These are phyloP conservation scores for Stenocarpella maydis DNA, from an alignment of 2,329 filamentous ascomycete species.

Conservation along the genomic window DNA sequence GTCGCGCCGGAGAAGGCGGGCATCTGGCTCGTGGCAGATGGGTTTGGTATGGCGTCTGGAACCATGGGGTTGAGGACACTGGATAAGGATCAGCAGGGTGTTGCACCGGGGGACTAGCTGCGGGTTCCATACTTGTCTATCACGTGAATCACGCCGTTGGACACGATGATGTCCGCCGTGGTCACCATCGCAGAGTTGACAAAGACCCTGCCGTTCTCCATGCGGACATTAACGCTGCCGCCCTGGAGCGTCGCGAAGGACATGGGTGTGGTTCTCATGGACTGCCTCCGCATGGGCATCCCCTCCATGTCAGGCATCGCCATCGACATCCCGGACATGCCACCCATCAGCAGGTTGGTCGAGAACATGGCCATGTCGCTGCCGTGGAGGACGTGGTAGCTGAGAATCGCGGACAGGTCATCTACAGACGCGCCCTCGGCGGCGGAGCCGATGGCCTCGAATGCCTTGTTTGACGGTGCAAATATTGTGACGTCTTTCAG, in stretches of 20 bases:
- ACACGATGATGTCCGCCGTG: conserved; percentile 56
- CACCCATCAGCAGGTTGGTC: conserved; percentile 72
- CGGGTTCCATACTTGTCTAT: conserved; percentile 45
- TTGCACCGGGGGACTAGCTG: conserved; percentile 37
- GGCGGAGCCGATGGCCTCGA: conserved; percentile 45
- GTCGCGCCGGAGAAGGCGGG: conserved; percentile 43
- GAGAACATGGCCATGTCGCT: conserved; percentile 79
- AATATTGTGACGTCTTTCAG: conserved; percentile 43
- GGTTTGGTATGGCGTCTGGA: conserved; percentile 42
- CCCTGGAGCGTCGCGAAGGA: conserved; percentile 42
- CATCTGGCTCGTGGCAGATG: conserved; percentile 42
- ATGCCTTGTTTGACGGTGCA: conserved; percentile 42
- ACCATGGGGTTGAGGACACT: conserved; percentile 49
- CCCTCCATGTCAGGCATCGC: conserved; percentile 57
- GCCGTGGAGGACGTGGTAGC: conserved; percentile 45
- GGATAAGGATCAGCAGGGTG: conserved; percentile 43
- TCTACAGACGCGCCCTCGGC: conserved; percentile 42
- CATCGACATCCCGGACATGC: conserved; percentile 69
- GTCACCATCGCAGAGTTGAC: conserved; percentile 54
- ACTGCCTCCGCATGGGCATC: conserved; percentile 26
- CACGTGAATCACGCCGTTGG: conserved; percentile 61
- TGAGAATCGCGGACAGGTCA: conserved; percentile 43
- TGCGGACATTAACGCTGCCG: conserved; percentile 45
- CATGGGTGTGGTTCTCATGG: conserved; percentile 38
- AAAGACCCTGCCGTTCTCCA: conserved; percentile 46